phyloP scores from a whole-genome alignment of 1,139 yeast species.

The Saccharomyces hybrid region DNA sequence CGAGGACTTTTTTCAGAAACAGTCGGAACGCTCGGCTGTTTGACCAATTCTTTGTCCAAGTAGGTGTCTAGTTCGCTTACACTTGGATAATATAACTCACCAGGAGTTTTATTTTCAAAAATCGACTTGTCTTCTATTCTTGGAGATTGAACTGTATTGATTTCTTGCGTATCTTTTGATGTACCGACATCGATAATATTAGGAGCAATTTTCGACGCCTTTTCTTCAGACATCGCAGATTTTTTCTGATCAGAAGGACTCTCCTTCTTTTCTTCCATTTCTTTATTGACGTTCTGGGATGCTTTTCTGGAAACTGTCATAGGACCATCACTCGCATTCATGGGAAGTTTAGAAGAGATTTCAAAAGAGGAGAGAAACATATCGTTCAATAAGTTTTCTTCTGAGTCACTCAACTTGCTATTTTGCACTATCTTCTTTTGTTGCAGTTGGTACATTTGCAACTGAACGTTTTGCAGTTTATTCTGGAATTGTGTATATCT shows the following conservation, averaged over 20 bases:
- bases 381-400: too few species aligned
- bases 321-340: too few species aligned
- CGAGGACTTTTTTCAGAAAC: neutral
- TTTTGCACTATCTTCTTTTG: too few species aligned
- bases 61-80: constrained; percentile 10
- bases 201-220: constrained; percentile 7
- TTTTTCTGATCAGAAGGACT: constrained; percentile 3
- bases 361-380: too few species aligned
- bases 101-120: constrained; percentile 1
- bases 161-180: constrained; percentile 1
- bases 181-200: neutral
- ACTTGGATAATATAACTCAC: constrained; percentile 12
- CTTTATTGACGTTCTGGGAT: neutral
- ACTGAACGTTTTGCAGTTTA: too few species aligned
- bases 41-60: constrained; percentile 7
- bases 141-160: neutral
- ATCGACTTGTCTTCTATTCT: neutral
- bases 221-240: constrained; percentile 9
- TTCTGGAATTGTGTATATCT: too few species aligned
- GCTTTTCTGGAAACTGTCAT: constrained; percentile 25
- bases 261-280: neutral
- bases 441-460: too few species aligned
- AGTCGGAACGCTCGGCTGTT: neutral
- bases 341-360: too few species aligned
- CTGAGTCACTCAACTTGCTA: too few species aligned